phyloP scores from a whole-genome alignment of 257 asterid genomes.

The Sherardia arvensis region DNA sequence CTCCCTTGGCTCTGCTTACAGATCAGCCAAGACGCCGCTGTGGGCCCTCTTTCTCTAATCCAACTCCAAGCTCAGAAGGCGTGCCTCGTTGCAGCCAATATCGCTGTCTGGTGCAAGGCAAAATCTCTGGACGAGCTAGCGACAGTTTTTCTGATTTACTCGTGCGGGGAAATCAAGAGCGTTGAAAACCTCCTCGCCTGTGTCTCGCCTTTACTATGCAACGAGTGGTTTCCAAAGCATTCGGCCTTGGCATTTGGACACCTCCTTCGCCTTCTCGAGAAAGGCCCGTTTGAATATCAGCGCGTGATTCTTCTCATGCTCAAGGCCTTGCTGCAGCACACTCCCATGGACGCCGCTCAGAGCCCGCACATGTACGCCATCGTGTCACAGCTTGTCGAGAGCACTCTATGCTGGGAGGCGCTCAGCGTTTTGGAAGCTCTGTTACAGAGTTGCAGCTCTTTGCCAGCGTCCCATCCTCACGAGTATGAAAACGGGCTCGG shows the following conservation, averaged over 20 bases:
- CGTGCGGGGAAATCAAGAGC: conserved; percentile 73
- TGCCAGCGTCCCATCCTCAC: conserved; percentile 72
- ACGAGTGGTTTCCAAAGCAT: conserved; percentile 93
- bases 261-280: conserved; percentile 75
- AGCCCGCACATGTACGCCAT: conserved; percentile 97
- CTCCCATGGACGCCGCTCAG: conserved; percentile 92
- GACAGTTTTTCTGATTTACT: conserved; percentile 70
- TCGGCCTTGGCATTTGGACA: conserved; percentile 94
- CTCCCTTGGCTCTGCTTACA: conserved; percentile 99
- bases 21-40: conserved; percentile 60
- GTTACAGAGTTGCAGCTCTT: conserved; percentile 89
- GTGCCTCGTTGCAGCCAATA: conserved; percentile 69
- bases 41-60: conserved; percentile 50
- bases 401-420: conserved; percentile 97
- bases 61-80: conserved; percentile 75
- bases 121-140: conserved; percentile 79
- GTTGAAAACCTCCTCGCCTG: conserved; percentile 86
- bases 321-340: conserved; percentile 94
- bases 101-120: conserved; percentile 83
- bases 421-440: conserved; percentile 97
- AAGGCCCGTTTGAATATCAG: conserved; percentile 88
- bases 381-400: conserved; percentile 94
- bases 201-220: conserved; percentile 78
- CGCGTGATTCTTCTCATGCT: conserved; percentile 90
- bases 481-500: conserved; percentile 72